Evolutionary conservation across 495 filamentous ascomycete species (phyloP), one percentile per base, ranked within the genome.

Genomic region (Thozetella sp.): DNA sequence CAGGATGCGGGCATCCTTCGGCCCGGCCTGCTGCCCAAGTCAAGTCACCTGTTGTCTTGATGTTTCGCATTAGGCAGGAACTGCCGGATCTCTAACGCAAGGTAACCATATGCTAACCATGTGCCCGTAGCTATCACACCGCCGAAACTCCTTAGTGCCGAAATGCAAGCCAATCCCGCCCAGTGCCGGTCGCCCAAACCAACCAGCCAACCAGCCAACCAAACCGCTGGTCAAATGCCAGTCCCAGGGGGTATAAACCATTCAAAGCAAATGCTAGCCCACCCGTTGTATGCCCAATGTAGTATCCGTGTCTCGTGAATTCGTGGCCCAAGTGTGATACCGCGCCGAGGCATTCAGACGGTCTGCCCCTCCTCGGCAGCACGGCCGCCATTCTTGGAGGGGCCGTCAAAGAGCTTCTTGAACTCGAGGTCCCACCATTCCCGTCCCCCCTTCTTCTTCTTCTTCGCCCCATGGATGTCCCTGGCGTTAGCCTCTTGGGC

Each of bases 361-460:
- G 43, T 6, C 43, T n/a, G 6, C 20, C 43, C 20, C 43, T 20
- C 43, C 20, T 37, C 9, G 30, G 30, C 6, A 17, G 17, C 30
- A 37, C 17, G 6, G 30, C 30, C 17, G 30, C 30, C 30, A 37
- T 9, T 37, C 17, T 6, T 37, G 15, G 15, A 37, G 30, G 30
- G 6, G 6, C 37, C 25, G 34, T 46, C 52, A 55, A 54, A 53
- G n/a, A 50, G 22, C 52, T 53, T 53, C 19, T 61, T 54, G 40
- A 62, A 40, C 43, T 54, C 63, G 15, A 53, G 46, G 51, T 73
- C 65, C 70, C 67, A 65, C 67, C 63, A 61, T 59, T 68, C 54
- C 43, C 46, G 54, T 27, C 10, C 53, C 20, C 2, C 54, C 56
- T 20, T 51, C 24, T 20, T 34, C 46, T 48, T 4, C 45, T 19